Conservation (phyloP, 2,329 filamentous ascomycete species). For the Orbilia oligospora region DNA sequence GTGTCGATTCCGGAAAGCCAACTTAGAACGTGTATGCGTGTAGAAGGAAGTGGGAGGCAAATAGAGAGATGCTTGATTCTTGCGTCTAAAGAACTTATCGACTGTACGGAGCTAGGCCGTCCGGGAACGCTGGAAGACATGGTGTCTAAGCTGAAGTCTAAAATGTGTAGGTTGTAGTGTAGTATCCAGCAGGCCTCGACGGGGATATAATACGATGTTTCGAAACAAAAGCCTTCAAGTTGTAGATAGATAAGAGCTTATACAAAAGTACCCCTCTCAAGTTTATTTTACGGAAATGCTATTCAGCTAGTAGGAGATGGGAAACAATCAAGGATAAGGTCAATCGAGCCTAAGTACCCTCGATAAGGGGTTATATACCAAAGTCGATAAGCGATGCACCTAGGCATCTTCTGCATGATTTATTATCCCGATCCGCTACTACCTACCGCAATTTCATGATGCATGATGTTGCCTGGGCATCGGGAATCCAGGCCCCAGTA, state of each 20-base stretch:
- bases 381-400: slow-evolving; percentile 19
- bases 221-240: neutral
- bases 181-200: neutral
- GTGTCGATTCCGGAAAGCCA: slow-evolving; percentile 15
- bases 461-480: slow-evolving; percentile 6
- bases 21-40: slow-evolving; percentile 11
- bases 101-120: slow-evolving; percentile 14
- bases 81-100: neutral
- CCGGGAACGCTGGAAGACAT: neutral
- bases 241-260: neutral
- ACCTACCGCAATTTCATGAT: slow-evolving; percentile 8
- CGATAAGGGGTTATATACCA: slow-evolving; percentile 16
- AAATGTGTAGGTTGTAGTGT: neutral
- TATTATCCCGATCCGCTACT: slow-evolving; percentile 13
- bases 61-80: slow-evolving; percentile 6
- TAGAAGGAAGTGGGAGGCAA: slow-evolving; percentile 8
- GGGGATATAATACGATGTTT: neutral
- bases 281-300: neutral
- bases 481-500: slow-evolving; percentile 9
- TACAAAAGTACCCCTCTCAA: neutral
- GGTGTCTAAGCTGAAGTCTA: neutral
- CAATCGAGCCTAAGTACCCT: neutral
- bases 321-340: neutral
- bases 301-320: neutral
- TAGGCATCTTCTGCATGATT: slow-evolving; percentile 10